phyloP scores from a whole-genome alignment of 371 early-diverging fungal genomes.

The Basidiobolus meristosporus region DNA sequence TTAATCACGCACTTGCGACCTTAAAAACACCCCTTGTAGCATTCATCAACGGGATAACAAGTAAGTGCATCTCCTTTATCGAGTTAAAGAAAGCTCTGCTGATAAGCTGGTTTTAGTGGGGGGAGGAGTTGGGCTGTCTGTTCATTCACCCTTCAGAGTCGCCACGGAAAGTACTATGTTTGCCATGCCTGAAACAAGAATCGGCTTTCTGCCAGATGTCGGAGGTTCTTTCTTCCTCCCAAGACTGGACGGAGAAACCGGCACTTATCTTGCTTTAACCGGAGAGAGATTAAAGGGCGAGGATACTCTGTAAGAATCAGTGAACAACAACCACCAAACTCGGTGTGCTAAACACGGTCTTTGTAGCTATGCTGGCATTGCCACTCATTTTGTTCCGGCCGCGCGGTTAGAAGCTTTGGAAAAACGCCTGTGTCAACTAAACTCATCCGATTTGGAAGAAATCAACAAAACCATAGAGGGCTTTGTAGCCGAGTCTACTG shows the following conservation, averaged over 20 bases:
- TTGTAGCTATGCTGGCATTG: constrained; percentile 72
- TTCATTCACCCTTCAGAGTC: constrained; percentile 88
- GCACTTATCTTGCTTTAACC: constrained; percentile 83
- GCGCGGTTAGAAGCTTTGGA: constrained; percentile 61
- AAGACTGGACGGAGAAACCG: constrained; percentile 78
- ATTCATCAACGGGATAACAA: constrained; percentile 84
- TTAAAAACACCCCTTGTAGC: constrained; percentile 72
- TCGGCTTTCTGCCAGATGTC: constrained; percentile 88
- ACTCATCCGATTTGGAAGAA: constrained; percentile 57
- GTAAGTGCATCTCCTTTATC: constrained; percentile 16
- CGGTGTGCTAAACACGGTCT: too few relatives aligned
- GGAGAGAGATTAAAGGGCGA: constrained; percentile 61
- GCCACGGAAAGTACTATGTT: constrained; percentile 84
- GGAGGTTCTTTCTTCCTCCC: constrained; percentile 88
- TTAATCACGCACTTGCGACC: constrained; percentile 81
- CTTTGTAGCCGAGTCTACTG: constrained; percentile 46
- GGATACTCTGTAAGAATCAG: constrained; percentile 60
- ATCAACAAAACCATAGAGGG: constrained; percentile 83
- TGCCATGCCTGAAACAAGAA: constrained; percentile 83
- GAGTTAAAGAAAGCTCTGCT: too few relatives aligned
- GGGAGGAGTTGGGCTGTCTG: constrained; percentile 87
- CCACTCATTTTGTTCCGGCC: constrained; percentile 88
- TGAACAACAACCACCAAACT: neutral
- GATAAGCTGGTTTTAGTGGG: too few relatives aligned
- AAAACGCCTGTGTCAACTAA: constrained; percentile 63